Evolutionary conservation across 108 stramenopile genomes (phyloP).

Genomic region (Nitzschia putrida): DNA sequence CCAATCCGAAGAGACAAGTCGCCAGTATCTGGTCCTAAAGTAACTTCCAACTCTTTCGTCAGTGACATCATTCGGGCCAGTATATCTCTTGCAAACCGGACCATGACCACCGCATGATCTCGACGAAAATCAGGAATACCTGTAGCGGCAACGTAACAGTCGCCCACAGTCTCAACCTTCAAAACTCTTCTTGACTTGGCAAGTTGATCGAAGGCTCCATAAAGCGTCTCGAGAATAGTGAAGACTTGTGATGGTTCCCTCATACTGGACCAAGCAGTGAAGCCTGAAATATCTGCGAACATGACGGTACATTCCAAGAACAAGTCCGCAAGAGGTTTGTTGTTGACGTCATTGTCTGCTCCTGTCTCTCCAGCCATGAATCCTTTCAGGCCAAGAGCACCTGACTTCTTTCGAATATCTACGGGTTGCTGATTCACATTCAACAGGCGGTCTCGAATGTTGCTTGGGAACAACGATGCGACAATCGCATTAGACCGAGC

Average conservation of each 20-base stretch:
- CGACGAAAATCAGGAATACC: background rate
- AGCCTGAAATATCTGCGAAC: conserved; percentile 12
- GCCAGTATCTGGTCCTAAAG: conserved; percentile 25
- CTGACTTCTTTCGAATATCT: background rate
- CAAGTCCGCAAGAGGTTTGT: background rate
- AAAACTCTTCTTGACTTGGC: background rate
- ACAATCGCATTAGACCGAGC: background rate
- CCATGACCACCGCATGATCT: conserved; percentile 32
- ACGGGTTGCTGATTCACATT: background rate
- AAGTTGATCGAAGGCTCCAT: conserved; percentile 1
- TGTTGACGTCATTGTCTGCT: background rate
- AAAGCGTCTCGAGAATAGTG: conserved; percentile 22
- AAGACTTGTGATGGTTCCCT: conserved; percentile 6
- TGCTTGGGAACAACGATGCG: background rate
- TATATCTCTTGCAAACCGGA: conserved; percentile 16
- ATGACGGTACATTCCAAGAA: background rate
- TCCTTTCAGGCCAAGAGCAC: background rate
- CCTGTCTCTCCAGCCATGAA: background rate
- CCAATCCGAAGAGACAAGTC: conserved; percentile 19
- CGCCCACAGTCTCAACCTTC: conserved; percentile 21
- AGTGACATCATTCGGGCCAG: background rate
- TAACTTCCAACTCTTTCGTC: conserved; percentile 12
- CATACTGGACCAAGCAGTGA: conserved; percentile 2
- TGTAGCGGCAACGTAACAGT: conserved; percentile 42
- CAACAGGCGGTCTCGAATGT: conserved; percentile 4